These are phyloP conservation scores for Lentinula aciculospora DNA, from an alignment of 768 basidiomycete species.

Conservation along the genomic window DNA sequence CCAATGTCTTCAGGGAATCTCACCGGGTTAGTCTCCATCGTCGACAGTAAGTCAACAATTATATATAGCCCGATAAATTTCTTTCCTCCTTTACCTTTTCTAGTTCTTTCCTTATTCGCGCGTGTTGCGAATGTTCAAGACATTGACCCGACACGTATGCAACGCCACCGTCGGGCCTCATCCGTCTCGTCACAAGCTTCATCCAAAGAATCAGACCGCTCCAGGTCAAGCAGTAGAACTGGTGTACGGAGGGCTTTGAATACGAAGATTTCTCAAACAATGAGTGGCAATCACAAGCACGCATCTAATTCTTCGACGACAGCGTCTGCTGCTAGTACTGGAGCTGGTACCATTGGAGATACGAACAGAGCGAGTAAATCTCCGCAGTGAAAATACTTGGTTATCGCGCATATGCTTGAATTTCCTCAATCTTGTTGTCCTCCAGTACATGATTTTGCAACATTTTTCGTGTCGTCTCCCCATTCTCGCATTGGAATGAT, in stretches of 20 bases:
- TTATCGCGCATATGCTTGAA: too few species aligned
- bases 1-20: constrained; percentile 41
- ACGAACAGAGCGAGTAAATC: background rate
- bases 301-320: background rate
- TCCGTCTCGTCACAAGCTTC: constrained; percentile 60
- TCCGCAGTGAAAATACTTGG: background rate
- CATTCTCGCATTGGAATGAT: too few species aligned
- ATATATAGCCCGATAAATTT: constrained; percentile 1
- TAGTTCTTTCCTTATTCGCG: constrained; percentile 78
- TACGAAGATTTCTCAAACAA: background rate
- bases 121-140: constrained; percentile 66
- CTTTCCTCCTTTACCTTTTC: background rate
- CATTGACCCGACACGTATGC: constrained; percentile 74
- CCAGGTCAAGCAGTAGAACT: constrained; percentile 38
- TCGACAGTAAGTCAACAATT: constrained; percentile 54
- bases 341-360: background rate
- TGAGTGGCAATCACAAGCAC: background rate
- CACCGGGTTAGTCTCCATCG: constrained; percentile 75
- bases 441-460: too few species aligned
- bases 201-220: constrained; percentile 17
- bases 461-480: too few species aligned
- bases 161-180: constrained; percentile 74
- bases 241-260: constrained; percentile 19
- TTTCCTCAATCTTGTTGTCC: too few species aligned
- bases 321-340: background rate